A percentile compares a stretch with the other conserved stretches of the same genome.
These are phyloP conservation scores for Phlebiopsis gigantea DNA, from an alignment of 768 basidiomycete genomes.

Conservation along the genomic window DNA sequence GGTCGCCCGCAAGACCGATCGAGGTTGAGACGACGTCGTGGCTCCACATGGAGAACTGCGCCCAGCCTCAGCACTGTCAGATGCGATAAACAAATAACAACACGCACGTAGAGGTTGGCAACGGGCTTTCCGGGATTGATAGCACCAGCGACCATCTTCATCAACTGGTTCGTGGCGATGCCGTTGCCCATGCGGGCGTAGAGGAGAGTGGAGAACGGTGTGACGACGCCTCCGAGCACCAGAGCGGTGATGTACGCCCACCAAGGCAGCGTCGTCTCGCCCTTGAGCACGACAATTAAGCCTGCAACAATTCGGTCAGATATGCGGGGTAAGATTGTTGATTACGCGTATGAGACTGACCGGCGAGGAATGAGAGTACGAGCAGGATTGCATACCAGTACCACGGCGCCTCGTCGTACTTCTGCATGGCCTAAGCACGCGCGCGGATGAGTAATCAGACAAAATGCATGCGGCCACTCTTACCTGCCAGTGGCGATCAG, in stretches of 20 bases:
- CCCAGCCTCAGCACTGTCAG: neutral
- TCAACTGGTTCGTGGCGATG: constrained; percentile 53
- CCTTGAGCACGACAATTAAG: constrained; percentile 50
- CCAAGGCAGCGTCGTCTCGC: constrained; percentile 57
- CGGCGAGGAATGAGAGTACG: constrained; percentile 48
- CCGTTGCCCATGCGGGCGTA: constrained; percentile 58
- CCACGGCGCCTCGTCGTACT: constrained; percentile 55
- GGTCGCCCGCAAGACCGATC: constrained; percentile 45
- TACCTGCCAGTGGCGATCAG: constrained; percentile 54
- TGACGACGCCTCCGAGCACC: constrained; percentile 35
- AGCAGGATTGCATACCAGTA: constrained; percentile 55
- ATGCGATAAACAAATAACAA: neutral
- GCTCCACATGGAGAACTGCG: constrained; percentile 64
- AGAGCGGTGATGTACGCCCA: constrained; percentile 59
- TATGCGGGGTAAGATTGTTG: neutral
- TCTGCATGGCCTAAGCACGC: constrained; percentile 36
- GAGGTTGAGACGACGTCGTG: constrained; percentile 55
- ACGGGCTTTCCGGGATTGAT: constrained; percentile 60
- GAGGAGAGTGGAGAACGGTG: constrained; percentile 54
- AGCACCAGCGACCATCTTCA: constrained; percentile 61
- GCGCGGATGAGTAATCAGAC: neutral
- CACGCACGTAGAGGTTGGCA: constrained; percentile 57
- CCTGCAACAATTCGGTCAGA: constrained; percentile 27
- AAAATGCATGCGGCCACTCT: neutral
- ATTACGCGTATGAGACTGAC: constrained; percentile 25